Conservation (phyloP, 2,329 filamentous ascomycete genomes). For the Diaporthe batatas region DNA sequence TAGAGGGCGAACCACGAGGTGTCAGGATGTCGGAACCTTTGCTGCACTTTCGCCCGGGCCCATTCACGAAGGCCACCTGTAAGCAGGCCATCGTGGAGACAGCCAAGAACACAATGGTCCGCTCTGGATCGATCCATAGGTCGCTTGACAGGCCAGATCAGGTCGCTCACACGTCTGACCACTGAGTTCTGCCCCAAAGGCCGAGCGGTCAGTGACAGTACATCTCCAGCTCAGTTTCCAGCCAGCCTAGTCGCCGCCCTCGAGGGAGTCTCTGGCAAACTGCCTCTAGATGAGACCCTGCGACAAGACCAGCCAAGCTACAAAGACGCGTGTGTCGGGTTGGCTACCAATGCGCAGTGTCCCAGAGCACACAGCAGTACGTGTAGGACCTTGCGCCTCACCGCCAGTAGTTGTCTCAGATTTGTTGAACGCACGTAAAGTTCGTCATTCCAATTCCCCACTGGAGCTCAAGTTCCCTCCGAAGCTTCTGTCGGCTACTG, state of each 20-base stretch:
- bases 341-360: slow-evolving; percentile 5
- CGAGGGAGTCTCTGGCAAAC: not conserved
- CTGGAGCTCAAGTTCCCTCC: not conserved
- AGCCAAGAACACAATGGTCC: slow-evolving; percentile 17
- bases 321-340: slow-evolving; percentile 11
- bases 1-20: slow-evolving; percentile 17
- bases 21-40: not conserved
- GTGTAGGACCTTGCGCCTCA: slow-evolving; percentile 3
- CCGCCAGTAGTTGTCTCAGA: slow-evolving; percentile 22
- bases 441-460: not conserved
- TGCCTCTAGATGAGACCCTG: slow-evolving; percentile 12
- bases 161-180: slow-evolving; percentile 18
- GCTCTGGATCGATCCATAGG: slow-evolving; percentile 23
- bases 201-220: not conserved
- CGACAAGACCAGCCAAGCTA: slow-evolving; percentile 16
- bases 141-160: slow-evolving; percentile 21
- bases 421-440: slow-evolving; percentile 23
- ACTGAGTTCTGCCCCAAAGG: not conserved
- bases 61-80: slow-evolving; percentile 24
- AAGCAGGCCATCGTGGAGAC: slow-evolving; percentile 36
- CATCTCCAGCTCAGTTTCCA: not conserved
- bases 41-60: slow-evolving; percentile 13
- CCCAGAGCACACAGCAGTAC: not conserved
- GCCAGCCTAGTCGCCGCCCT: not conserved
- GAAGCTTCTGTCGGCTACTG: not conserved